Evolutionary conservation across 2,329 filamentous ascomycete genomes (phyloP), one percentile per base, ranked within the genome.

Genomic region (Dactylonectria estremocensis): DNA sequence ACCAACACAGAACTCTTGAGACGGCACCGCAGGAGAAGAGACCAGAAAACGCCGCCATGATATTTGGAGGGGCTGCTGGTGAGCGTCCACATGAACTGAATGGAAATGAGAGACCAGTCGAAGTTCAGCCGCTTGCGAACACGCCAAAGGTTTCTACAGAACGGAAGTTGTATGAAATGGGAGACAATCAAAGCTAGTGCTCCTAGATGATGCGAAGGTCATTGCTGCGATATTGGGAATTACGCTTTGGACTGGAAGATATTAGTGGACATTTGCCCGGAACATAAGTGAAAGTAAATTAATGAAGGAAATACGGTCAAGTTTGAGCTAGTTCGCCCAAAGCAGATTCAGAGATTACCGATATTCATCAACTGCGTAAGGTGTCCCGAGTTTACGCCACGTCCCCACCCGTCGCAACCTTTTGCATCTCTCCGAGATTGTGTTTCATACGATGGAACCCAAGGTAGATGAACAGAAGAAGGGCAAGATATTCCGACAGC

Each of bases 391-490:
- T 11, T 11, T 14, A 37, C 10, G 35, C 35, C 35, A 37, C 5
- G 13, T 37, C 35, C 35, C 35, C 35, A 10, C 13, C 35, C 3
- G 13, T 37, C 9, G 10, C 5, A 37, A 14, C 35, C 35, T 37
- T 37, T 11, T 37, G 10, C 35, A 37, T 11, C 9, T 10, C 10
- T 43, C 8, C 48, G 45, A 46, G 4, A 11, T 22, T 14, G 35
- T 61, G 58, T 2, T 18, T 24, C 37, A 54, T 61, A 8, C 43
- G 31, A 35, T 61, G 50, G n/a, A 61, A 55, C 11, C 59, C 50
- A 31, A 61, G 50, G 28, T 46, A 61, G 4, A 55, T 46, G n/a
- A 43, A 43, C 8, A 43, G 6, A n/a, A 43, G 40, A n/a, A 43
- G 40, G 5, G 40, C 40, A 43, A 43, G 4, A n/a, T 63, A 63